Evolutionary conservation across 805 yeast genomes (phyloP).

Genomic region (Candida pini): DNA sequence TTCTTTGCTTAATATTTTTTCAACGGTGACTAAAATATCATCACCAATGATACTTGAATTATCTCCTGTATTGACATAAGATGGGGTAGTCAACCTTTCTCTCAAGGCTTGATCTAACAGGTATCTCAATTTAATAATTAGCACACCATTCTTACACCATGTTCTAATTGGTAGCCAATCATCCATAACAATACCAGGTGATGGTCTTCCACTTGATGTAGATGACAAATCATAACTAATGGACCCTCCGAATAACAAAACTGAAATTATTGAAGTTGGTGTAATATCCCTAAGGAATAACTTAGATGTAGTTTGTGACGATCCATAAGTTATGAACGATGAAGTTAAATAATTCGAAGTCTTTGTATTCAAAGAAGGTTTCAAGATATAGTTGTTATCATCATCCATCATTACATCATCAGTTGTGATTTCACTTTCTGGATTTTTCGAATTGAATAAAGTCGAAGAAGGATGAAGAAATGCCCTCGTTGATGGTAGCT

Average conservation of each 20-base stretch:
- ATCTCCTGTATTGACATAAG: conserved; percentile 17
- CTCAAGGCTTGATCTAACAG: conserved; percentile 66
- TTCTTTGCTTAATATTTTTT: conserved; percentile 22
- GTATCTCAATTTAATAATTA: conserved; percentile 63
- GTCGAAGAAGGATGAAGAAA: conserved; percentile 86
- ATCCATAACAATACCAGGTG: conserved; percentile 83
- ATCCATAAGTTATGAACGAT: conserved; percentile 58
- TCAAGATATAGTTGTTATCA: conserved; percentile 33
- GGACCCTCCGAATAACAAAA: conserved; percentile 78
- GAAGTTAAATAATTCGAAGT: conserved; percentile 35
- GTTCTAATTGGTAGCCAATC: conserved; percentile 87
- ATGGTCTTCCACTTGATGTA: conserved; percentile 37
- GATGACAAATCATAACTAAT: conserved; percentile 50
- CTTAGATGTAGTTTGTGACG: conserved; percentile 57
- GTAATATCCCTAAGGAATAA: conserved; percentile 71
- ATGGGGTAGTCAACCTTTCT: conserved; percentile 50
- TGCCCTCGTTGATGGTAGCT: conserved; percentile 59
- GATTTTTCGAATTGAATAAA: conserved; percentile 42
- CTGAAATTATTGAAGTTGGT: conserved; percentile 67
- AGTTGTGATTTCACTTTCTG: conserved; percentile 8
- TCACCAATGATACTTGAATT: conserved; percentile 21
- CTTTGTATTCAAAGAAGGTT: conserved; percentile 29
- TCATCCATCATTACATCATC: conserved; percentile 19
- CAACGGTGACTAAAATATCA: conserved; percentile 36
- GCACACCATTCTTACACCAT: conserved; percentile 91